These are phyloP conservation scores for Penicillium sp. DNA, from an alignment of 2,329 filamentous ascomycete species.

Conservation along the genomic window DNA sequence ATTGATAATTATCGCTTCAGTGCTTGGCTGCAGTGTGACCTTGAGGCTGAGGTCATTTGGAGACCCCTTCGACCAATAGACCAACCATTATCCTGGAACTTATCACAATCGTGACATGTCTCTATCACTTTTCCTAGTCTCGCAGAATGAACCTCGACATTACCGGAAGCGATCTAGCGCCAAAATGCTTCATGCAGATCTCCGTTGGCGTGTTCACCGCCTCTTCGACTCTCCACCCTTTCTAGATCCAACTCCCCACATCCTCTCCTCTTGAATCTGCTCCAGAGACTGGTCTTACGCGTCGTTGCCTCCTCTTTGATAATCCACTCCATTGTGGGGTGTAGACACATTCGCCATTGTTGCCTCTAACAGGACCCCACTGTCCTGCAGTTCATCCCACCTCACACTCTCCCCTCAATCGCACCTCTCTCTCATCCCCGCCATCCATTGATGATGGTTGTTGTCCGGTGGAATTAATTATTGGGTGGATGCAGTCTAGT, in stretches of 20 bases:
- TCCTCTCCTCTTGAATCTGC: constrained; percentile 11
- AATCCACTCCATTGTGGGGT: constrained; percentile 11
- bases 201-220: constrained; percentile 23
- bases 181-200: constrained; percentile 25
- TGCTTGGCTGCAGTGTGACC: not conserved
- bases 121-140: no score
- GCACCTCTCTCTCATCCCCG: constrained; percentile 7
- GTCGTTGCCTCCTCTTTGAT: constrained; percentile 6
- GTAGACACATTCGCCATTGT: constrained; percentile 14
- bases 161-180: constrained; percentile 13
- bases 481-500: constrained; percentile 34
- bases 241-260: constrained; percentile 15
- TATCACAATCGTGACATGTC: no score
- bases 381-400: constrained; percentile 23
- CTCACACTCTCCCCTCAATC: constrained; percentile 15
- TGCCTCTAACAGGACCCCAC: constrained; percentile 15
- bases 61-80: no score
- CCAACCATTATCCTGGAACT: no score
- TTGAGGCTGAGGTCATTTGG: no score
- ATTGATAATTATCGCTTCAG: no score
- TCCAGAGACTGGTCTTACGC: constrained; percentile 4
- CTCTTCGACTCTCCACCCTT: constrained; percentile 23
- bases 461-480: constrained; percentile 25
- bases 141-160: no score
- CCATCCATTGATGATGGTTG: constrained; percentile 25